phyloP scores from a whole-genome alignment of 73 alveolate genomes.

The Symbiodinium natans region DNA sequence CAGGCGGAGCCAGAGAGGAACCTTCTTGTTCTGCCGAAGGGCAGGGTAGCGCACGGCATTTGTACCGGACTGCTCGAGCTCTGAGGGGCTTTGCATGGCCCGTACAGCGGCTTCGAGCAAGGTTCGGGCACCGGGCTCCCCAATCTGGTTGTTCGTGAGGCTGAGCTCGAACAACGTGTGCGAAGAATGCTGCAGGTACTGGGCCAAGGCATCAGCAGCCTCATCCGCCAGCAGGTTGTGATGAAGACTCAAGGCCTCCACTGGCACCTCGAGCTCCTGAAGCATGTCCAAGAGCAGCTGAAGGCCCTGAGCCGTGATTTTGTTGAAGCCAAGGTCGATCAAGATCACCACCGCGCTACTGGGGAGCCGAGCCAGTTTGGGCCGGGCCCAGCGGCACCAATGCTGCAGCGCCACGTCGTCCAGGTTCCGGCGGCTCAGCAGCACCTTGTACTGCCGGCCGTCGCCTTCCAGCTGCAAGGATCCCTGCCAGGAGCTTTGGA shows the following conservation, averaged over 20 bases:
- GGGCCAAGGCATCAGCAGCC: slow-evolving; percentile 58
- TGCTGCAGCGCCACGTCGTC: slow-evolving; percentile 29
- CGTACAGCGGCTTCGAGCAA: slow-evolving; percentile 66
- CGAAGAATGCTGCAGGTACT: background rate
- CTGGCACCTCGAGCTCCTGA: slow-evolving; percentile 36
- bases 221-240: slow-evolving; percentile 58
- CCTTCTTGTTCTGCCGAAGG: slow-evolving; percentile 32
- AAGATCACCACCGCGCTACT: background rate
- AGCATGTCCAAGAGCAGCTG: slow-evolving; percentile 1
- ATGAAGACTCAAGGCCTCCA: slow-evolving; percentile 40
- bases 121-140: slow-evolving; percentile 47
- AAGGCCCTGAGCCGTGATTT: slow-evolving; percentile 25
- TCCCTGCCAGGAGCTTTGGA: slow-evolving; percentile 47
- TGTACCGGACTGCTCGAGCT: slow-evolving; percentile 8
- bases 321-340: slow-evolving; percentile 48
- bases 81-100: slow-evolving; percentile 65
- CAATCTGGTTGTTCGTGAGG: slow-evolving; percentile 55
- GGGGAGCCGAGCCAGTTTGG: slow-evolving; percentile 23
- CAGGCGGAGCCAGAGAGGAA: slow-evolving; percentile 68
- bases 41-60: slow-evolving; percentile 33
- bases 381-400: slow-evolving; percentile 85
- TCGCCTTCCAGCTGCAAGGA: background rate
- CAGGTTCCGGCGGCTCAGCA: slow-evolving; percentile 22
- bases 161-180: slow-evolving; percentile 29
- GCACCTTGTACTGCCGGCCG: slow-evolving; percentile 11